Evolutionary conservation across 257 asterid genomes (phyloP).

Genomic region (Fraxinus cuspidata): DNA sequence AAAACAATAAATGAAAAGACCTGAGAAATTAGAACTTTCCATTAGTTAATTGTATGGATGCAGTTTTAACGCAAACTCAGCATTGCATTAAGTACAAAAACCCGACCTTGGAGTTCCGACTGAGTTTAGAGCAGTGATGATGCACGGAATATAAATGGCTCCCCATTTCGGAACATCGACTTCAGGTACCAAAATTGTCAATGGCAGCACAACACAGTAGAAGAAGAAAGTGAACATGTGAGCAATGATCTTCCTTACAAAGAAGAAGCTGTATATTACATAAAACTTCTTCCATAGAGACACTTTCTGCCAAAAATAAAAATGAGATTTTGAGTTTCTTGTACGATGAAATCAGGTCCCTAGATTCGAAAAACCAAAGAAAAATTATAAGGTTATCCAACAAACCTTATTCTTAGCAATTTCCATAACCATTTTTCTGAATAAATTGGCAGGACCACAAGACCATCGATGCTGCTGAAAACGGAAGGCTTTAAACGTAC

Average conservation of each 20-base stretch:
- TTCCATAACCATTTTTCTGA: conserved; percentile 89
- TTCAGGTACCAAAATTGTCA: conserved; percentile 53
- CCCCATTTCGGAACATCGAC: conserved; percentile 71
- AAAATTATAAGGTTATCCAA: background rate
- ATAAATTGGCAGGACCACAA: conserved; percentile 93
- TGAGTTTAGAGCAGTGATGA: conserved; percentile 75
- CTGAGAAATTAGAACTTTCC: conserved; percentile 32
- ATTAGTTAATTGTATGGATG: background rate
- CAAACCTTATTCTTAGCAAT: conserved; percentile 77
- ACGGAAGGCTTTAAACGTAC: conserved; percentile 93
- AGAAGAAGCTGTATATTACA: conserved; percentile 98
- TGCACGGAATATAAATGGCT: conserved; percentile 87
- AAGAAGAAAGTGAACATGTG: conserved; percentile 84
- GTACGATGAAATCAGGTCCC: background rate
- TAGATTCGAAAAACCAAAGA: background rate
- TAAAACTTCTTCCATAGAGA: conserved; percentile 79
- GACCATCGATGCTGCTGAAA: conserved; percentile 99
- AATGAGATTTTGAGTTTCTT: background rate
- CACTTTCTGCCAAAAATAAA: conserved; percentile 61
- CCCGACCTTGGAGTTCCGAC: conserved; percentile 93
- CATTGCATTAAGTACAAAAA: background rate
- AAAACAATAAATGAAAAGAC: conserved; percentile 85
- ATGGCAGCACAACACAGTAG: conserved; percentile 51
- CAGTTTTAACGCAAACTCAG: background rate
- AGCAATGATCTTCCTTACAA: conserved; percentile 88